Base-by-base conservation (phyloP, 2,329 filamentous ascomycete genomes). In the Fusarium sp. region DNA sequence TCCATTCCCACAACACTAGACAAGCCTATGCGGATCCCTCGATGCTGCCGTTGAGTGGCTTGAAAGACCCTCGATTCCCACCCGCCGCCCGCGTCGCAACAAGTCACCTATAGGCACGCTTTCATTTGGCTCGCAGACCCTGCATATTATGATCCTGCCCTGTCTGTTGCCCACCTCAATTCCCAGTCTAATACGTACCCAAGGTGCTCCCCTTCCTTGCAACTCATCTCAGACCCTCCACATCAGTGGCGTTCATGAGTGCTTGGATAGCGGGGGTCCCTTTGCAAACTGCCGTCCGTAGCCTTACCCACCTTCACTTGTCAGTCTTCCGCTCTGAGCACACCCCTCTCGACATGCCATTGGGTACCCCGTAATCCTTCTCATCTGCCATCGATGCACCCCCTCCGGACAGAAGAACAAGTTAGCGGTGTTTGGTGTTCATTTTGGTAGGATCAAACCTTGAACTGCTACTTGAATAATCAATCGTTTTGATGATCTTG, bases 211-310 rank as follows among this genome's bases (percentile, higher is more conserved):
- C 38, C 48, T 47, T 63, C 73, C 70, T 75, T 68, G 73, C 64
- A 73, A 70, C 67, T 75, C 76, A 76, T 78, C 72, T 77, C 68
- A 76, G 75, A 76, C 76, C 75, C 77, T 75, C 76, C 75, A 75
- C 77, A 78, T 78, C 77, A 77, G 77, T 76, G 76, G 77, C 77
- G 77, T 76, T 76, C 75, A 72, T 70, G 61, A 65, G 59, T 72
- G 73, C 71, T 71, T 71, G 61, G 68, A 55, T 66, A 74, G 65
- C 70, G 74, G 74, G 73, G 73, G 70, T 61, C 68, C 72, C 74
- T 75, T 77, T 77, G 72, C 72, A 75, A 79, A 79, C 75, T 79
- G 77, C 77, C 77, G 77, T 77, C 74, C 77, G 70, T 76, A 77
- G 77, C 77, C 77, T 77, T 78, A 76, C 71, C 76, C 73, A 77